Conservation (phyloP, 1,284 basidiomycete species). For the Trichosporon sp. region DNA sequence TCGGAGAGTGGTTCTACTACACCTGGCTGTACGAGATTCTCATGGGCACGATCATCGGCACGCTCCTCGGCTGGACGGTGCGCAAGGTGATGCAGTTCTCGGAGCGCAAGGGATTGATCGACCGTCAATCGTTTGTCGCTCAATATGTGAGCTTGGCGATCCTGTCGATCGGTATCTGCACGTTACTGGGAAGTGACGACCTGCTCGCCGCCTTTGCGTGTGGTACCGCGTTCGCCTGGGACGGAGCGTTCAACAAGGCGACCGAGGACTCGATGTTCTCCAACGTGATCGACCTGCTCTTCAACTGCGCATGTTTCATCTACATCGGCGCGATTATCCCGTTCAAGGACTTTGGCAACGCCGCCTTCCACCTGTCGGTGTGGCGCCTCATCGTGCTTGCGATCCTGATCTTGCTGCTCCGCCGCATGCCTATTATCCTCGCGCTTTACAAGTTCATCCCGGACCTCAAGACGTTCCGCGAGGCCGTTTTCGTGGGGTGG, state of each 20-base stretch:
- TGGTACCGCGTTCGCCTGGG: constrained; percentile 96
- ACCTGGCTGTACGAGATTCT: constrained; percentile 79
- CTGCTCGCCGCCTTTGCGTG: constrained; percentile 90
- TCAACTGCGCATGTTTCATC: constrained; percentile 86
- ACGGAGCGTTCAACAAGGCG: constrained; percentile 78
- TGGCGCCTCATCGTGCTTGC: constrained; percentile 79
- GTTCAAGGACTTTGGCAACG: constrained; percentile 68
- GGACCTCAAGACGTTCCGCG: constrained; percentile 80
- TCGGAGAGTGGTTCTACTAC: constrained; percentile 62
- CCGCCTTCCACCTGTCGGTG: constrained; percentile 59
- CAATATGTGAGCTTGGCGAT: constrained; percentile 79
- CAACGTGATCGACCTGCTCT: constrained; percentile 80
- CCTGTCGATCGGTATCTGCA: constrained; percentile 72
- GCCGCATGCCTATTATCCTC: constrained; percentile 76
- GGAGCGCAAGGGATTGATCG: constrained; percentile 80
- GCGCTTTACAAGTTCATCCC: constrained; percentile 82
- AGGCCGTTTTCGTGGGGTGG: constrained; percentile 77
- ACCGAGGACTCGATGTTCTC: constrained; percentile 94
- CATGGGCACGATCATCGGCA: constrained; percentile 73
- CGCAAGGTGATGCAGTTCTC: constrained; percentile 95
- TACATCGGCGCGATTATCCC: constrained; percentile 95
- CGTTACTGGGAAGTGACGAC: constrained; percentile 87
- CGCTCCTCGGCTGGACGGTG: constrained; percentile 71
- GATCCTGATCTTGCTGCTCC: constrained; percentile 67
- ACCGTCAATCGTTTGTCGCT: constrained; percentile 88